Evolutionary conservation across 371 early-diverging fungal genomes (phyloP).

Genomic region (Encephalitozoon romaleae): DNA sequence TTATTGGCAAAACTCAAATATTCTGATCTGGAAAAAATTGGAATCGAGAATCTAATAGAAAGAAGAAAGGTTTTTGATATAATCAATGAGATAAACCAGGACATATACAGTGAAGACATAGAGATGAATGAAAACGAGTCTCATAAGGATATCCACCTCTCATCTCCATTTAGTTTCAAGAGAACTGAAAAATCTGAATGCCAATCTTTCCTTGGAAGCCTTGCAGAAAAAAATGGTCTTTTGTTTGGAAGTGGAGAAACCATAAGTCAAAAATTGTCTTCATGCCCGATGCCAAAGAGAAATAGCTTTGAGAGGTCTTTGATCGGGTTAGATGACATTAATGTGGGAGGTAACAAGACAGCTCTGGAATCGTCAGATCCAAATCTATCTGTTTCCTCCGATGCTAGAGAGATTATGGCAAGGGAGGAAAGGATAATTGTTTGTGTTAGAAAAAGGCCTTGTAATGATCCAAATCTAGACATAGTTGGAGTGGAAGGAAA

Average conservation of each 20-base stretch:
- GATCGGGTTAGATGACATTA: not conserved
- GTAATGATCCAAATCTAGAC: slow-evolving; percentile 21
- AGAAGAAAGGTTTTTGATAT: slow-evolving; percentile 47
- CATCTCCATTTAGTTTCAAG: not conserved
- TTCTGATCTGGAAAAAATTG: slow-evolving; percentile 45
- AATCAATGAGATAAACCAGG: slow-evolving; percentile 43
- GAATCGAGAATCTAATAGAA: slow-evolving; percentile 44
- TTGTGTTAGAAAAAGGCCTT: slow-evolving; percentile 51
- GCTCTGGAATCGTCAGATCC: not conserved
- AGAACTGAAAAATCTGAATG: not conserved
- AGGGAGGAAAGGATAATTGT: slow-evolving; percentile 42
- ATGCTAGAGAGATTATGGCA: not conserved
- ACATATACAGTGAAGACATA: not conserved
- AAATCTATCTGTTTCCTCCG: not conserved
- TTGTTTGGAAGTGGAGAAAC: not conserved
- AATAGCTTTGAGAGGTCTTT: not conserved
- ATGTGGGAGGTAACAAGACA: not conserved
- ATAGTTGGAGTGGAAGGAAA: slow-evolving; percentile 13
- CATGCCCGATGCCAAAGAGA: not conserved
- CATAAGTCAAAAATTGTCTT: not conserved
- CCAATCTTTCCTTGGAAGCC: not conserved
- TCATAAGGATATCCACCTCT: not conserved
- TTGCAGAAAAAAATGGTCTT: not conserved
- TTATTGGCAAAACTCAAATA: slow-evolving; percentile 35
- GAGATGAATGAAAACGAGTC: not conserved